phyloP scores from a whole-genome alignment of 2,329 filamentous ascomycete genomes.

The Colletotrichum tofieldiae region DNA sequence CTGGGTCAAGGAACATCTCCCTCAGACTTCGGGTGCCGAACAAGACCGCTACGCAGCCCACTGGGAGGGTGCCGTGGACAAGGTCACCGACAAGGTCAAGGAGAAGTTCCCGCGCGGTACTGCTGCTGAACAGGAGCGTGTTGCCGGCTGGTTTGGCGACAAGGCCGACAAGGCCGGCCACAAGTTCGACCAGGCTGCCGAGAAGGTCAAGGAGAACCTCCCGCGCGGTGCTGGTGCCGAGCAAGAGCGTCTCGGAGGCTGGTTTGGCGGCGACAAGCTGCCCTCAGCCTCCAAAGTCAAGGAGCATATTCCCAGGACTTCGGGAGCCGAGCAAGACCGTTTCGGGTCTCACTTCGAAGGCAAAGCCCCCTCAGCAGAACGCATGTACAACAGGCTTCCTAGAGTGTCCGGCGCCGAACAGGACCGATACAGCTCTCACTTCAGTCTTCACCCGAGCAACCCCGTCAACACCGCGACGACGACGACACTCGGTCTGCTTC shows the following conservation, averaged over 20 bases:
- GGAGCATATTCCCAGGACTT: slow-evolving; percentile 24
- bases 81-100: slow-evolving; percentile 29
- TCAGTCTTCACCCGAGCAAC: slow-evolving; percentile 40
- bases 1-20: slow-evolving; percentile 32
- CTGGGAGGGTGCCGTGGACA: slow-evolving; percentile 29
- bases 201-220: slow-evolving; percentile 28
- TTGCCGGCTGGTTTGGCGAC: slow-evolving; percentile 40
- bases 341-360: slow-evolving; percentile 37
- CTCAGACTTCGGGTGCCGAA: slow-evolving; percentile 41
- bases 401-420: slow-evolving; percentile 40
- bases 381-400: slow-evolving; percentile 30
- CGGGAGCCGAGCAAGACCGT: slow-evolving; percentile 41
- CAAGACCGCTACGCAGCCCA: slow-evolving; percentile 44
- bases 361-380: slow-evolving; percentile 24
- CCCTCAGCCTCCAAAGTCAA: slow-evolving; percentile 36
- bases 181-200: slow-evolving; percentile 15
- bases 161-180: slow-evolving; percentile 25
- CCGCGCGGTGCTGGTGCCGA: slow-evolving; percentile 14
- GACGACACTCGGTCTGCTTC: slow-evolving; percentile 63
- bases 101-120: slow-evolving; percentile 30
- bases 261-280: slow-evolving; percentile 28
- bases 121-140: slow-evolving; percentile 44
- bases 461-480: slow-evolving; percentile 43
- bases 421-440: slow-evolving; percentile 47
- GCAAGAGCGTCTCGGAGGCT: slow-evolving; percentile 16